Percentiles rank a stretch among this genome's conserved stretches.
Conservation (phyloP, 495 filamentous ascomycete genomes). For the Xylaria intraflava region DNA sequence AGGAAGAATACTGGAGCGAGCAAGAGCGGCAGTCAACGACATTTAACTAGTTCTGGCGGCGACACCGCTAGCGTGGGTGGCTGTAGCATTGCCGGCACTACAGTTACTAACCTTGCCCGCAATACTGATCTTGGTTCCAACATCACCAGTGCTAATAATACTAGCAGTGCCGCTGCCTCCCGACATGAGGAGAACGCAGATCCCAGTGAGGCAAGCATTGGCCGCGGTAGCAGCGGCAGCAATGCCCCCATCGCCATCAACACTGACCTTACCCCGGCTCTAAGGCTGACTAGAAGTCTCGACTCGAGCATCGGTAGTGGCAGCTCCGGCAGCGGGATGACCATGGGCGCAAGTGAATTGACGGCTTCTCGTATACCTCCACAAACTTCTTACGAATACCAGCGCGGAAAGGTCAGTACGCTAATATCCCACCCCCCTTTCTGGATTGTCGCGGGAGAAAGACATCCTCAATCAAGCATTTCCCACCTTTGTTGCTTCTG, state of each 20-base stretch:
- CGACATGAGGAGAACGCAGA: neutral
- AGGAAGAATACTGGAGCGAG: slow-evolving; percentile 51
- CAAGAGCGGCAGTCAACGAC: slow-evolving; percentile 45
- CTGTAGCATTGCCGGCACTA: slow-evolving; percentile 18
- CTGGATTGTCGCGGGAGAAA: neutral
- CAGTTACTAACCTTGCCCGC: neutral
- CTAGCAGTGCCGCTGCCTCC: neutral
- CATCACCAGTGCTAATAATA: neutral
- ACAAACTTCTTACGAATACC: slow-evolving; percentile 17
- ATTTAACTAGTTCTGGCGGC: slow-evolving; percentile 42
- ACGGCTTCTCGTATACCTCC: neutral
- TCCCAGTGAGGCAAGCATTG: neutral
- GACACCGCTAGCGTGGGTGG: slow-evolving; percentile 32
- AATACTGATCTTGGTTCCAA: neutral
- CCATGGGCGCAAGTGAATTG: neutral
- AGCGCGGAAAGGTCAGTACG: slow-evolving; percentile 1
- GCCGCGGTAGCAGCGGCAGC: neutral
- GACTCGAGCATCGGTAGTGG: neutral
- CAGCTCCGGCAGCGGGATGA: neutral
- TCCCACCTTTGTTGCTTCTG: neutral
- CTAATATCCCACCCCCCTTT: neutral
- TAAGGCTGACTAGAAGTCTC: neutral
- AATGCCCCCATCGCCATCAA: neutral
- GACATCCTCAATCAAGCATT: neutral
- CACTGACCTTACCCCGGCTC: neutral